These are phyloP conservation scores for Juncus inflexus DNA, from an alignment of 176 grass and related monocot species.

Conservation along the genomic window DNA sequence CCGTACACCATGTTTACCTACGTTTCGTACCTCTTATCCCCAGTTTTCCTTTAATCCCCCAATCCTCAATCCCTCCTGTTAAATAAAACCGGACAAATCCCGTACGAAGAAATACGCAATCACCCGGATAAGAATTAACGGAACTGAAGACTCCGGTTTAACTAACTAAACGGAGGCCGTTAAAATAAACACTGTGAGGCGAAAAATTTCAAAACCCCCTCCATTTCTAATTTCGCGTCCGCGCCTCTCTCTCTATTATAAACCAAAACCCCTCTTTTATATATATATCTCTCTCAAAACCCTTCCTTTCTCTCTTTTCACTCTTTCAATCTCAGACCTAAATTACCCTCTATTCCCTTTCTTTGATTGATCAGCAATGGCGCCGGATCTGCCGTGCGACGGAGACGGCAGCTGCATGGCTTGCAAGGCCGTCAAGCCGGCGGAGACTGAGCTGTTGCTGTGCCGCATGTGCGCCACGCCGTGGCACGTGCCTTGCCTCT, in stretches of 20 bases:
- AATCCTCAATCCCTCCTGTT: neutral
- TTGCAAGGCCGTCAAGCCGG: slow-evolving; percentile 33
- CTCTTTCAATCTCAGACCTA: neutral
- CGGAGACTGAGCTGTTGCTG: slow-evolving; percentile 50
- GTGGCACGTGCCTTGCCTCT: slow-evolving; percentile 78
- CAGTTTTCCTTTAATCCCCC: neutral
- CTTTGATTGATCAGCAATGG: slow-evolving; percentile 4
- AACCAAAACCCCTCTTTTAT: neutral
- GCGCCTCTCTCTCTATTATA: slow-evolving; percentile 14
- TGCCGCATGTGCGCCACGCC: slow-evolving; percentile 80
- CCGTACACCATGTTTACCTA: slow-evolving; percentile 5
- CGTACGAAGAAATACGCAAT: neutral
- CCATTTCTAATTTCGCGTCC: slow-evolving; percentile 15
- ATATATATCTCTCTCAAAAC: neutral
- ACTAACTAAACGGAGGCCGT: neutral
- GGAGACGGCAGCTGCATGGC: slow-evolving; percentile 85
- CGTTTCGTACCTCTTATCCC: neutral
- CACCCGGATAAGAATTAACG: neutral
- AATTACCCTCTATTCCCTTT: no score
- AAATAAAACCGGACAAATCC: neutral
- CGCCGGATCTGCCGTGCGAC: slow-evolving; percentile 76
- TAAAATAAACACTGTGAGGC: neutral
- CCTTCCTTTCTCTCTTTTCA: neutral
- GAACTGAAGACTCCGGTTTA: neutral
- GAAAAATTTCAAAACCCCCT: slow-evolving; percentile 54